Percentiles rank a stretch among this genome's conserved stretches.
Conservation (phyloP, 176 grass and related monocot genomes). For the Neostapfia colusana region DNA sequence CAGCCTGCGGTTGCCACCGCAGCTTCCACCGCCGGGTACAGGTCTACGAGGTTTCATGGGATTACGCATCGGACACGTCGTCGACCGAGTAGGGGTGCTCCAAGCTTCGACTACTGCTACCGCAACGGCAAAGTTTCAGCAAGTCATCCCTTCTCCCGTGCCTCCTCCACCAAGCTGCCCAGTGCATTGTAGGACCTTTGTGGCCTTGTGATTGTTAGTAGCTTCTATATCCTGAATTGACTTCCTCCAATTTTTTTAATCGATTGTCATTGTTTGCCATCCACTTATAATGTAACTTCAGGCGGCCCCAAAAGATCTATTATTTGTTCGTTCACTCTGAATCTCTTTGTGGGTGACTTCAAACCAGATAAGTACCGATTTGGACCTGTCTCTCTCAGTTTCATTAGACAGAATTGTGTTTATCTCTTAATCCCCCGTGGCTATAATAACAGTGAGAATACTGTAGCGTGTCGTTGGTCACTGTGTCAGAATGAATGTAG, state of each 20-base stretch:
- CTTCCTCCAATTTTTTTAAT: constrained; percentile 3
- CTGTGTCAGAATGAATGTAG: constrained; percentile 1
- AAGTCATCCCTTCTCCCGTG: neutral
- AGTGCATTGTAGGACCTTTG: constrained; percentile 12
- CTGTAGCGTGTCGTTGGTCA: neutral
- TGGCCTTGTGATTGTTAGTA: constrained; percentile 37
- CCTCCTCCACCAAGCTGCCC: neutral
- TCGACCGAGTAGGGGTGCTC: constrained; percentile 16
- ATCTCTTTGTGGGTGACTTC: neutral
- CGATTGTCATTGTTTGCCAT: neutral
- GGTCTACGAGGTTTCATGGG: constrained; percentile 60
- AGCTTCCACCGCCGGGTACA: constrained; percentile 77
- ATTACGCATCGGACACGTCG: constrained; percentile 40
- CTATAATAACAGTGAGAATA: neutral
- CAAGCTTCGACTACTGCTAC: neutral
- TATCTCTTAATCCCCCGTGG: neutral
- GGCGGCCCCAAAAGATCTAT: constrained; percentile 2
- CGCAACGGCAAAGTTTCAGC: neutral
- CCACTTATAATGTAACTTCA: constrained; percentile 26
- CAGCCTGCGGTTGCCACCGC: constrained; percentile 68
- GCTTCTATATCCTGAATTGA: constrained; percentile 19
- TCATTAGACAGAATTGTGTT: neutral
- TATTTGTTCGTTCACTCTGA: constrained; percentile 9
- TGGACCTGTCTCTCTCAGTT: neutral
- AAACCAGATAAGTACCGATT: neutral